Evolutionary conservation across 1,284 basidiomycete genomes (phyloP), one percentile per base, ranked within the genome.

Genomic region (Leccinum holopus): DNA sequence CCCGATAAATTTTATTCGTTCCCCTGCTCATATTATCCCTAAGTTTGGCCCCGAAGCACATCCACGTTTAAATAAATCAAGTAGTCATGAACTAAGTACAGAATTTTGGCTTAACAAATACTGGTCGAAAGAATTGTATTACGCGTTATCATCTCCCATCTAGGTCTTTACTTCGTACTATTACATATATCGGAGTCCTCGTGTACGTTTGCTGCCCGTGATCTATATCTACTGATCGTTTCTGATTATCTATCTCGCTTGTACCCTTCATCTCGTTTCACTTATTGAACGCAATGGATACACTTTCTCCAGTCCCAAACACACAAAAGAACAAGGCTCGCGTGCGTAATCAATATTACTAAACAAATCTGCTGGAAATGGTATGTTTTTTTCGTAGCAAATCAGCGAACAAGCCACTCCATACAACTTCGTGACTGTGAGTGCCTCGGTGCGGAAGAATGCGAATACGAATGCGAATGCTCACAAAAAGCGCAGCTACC

Each of bases 21-120:
- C 51, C 28, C 14, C 52, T 7, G 52, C 52, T 53, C 52, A 53
- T n/a, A 11, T 53, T 5, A 53, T 53, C 52, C 30, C 52, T 14
- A 14, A 53, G 0, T 53, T 33, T 18, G 28, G 30, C 16, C 6
- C 30, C 8, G 16, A 53, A 10, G 52, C 30, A 32, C 10, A 53
- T 33, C 32, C 53, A 33, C 10, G 30, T 33, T 18, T 54, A 28
- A 55, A 14, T n/a, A 55, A 35, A 32, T 35, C 18, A 18, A 55
- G n/a, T n/a, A 55, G 30, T 33, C 10, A 54, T 18, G 52, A 54
- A 10, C n/a, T 32, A 16, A 57, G 60, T 8, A 44, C 44, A 7
- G 35, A 61, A 6, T 61, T 61, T 12, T 61, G 60, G 60, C 14
- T 61, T 3, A 61, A 61, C 9, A 61, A 57, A n/a, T 55, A 35